phyloP scores from a whole-genome alignment of 75 land plant species.

The Cryptomeria japonica region DNA sequence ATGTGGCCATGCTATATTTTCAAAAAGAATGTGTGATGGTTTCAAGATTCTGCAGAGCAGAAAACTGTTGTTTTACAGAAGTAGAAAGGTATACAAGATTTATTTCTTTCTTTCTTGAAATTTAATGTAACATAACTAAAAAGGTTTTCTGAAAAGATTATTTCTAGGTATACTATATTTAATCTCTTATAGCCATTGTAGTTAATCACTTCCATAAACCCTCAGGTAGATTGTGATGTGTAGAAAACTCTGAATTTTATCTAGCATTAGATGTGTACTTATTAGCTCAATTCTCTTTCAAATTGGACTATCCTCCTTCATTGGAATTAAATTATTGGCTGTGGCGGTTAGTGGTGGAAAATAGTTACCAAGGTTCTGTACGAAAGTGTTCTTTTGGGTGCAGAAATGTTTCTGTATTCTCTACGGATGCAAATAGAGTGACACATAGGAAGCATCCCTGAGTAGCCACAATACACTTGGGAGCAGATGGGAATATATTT shows the following conservation, averaged over 20 bases:
- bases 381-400: too few species aligned
- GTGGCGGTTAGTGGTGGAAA: too few species aligned
- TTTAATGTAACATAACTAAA: background rate
- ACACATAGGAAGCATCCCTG: too few species aligned
- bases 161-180: background rate
- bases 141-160: background rate
- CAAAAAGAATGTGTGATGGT: background rate
- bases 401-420: too few species aligned
- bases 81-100: slow-evolving; percentile 14
- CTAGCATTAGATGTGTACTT: background rate
- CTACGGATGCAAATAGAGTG: too few species aligned
- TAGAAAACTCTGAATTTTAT: background rate
- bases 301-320: background rate
- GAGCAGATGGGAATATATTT: too few species aligned
- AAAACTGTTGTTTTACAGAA: slow-evolving; percentile 13
- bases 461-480: too few species aligned
- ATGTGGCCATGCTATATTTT: background rate
- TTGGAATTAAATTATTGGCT: background rate
- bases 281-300: background rate
- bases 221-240: background rate
- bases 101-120: background rate
- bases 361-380: too few species aligned
- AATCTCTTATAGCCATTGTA: background rate
- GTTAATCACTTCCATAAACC: background rate
- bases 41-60: slow-evolving; percentile 2